phyloP scores from a whole-genome alignment of 1,284 basidiomycete species.

The Dichomitus squalens region DNA sequence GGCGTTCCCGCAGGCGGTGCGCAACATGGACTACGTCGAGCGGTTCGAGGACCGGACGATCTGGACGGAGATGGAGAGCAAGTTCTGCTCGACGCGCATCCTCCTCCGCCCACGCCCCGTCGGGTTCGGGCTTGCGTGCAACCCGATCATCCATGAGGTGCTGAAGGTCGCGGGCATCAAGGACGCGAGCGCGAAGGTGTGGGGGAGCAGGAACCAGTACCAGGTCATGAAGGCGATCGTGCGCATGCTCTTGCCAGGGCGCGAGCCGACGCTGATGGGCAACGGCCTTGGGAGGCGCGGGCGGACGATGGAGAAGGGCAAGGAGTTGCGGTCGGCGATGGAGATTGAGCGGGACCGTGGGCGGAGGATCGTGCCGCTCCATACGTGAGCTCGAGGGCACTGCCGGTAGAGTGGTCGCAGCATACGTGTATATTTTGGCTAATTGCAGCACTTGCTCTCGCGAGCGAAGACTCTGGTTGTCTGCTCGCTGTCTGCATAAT shows the following conservation, averaged over 20 bases:
- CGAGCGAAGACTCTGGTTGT: not conserved
- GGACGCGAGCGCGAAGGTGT: constrained; percentile 92
- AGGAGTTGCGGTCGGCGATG: constrained; percentile 62
- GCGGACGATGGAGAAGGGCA: constrained; percentile 67
- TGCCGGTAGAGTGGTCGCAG: constrained; percentile 3
- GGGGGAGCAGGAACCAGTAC: constrained; percentile 87
- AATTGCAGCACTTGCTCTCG: constrained; percentile 4
- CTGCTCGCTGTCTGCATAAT: not conserved
- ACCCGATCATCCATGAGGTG: constrained; percentile 87
- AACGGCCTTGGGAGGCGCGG: constrained; percentile 75
- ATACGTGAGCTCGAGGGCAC: constrained; percentile 1
- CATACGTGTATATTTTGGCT: constrained; percentile 8
- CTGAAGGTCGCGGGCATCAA: constrained; percentile 93
- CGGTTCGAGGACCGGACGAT: constrained; percentile 90
- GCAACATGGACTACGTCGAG: constrained; percentile 89
- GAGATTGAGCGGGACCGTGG: constrained; percentile 76
- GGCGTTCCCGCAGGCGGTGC: constrained; percentile 75
- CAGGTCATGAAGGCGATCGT: constrained; percentile 61
- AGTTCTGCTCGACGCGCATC: constrained; percentile 86
- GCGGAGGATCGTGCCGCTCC: constrained; percentile 60
- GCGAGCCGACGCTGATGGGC: constrained; percentile 76
- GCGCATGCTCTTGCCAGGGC: constrained; percentile 70
- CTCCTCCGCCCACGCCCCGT: constrained; percentile 88
- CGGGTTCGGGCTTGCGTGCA: constrained; percentile 91
- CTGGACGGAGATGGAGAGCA: constrained; percentile 85